Conservation (phyloP, 805 yeast genomes). For the Hanseniaspora pseudoguilliermondii region DNA sequence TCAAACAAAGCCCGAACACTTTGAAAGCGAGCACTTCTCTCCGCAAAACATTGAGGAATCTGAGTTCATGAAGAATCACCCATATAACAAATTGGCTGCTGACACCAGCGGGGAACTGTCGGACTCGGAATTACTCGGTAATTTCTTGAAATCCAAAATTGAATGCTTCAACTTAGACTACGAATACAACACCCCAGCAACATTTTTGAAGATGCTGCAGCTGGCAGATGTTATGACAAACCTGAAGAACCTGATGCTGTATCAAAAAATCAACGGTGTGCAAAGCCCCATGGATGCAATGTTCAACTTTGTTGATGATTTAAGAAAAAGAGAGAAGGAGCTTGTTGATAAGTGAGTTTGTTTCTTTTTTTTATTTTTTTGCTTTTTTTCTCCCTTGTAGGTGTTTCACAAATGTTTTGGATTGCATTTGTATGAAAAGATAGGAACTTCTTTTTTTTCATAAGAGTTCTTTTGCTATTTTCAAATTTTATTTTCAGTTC, state of each 20-base stretch:
- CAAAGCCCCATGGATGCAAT: constrained; percentile 46
- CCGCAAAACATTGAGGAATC: neutral
- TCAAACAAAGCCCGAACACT: neutral
- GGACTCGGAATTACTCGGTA: neutral
- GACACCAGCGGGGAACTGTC: neutral
- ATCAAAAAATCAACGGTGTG: constrained; percentile 36
- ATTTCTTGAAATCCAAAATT: neutral
- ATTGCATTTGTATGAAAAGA: neutral
- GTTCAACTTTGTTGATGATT: constrained; percentile 28
- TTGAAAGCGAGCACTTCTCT: neutral
- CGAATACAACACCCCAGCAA: constrained; percentile 43
- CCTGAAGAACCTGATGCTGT: constrained; percentile 51
- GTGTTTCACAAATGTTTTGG: neutral
- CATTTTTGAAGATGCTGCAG: constrained; percentile 58
- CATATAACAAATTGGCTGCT: neutral
- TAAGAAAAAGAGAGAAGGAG: constrained; percentile 15
- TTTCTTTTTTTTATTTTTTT: neutral
- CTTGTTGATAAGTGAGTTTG: neutral
- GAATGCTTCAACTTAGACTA: neutral
- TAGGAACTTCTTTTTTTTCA: too few species aligned
- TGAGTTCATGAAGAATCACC: constrained; percentile 3
- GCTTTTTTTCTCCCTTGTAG: neutral
- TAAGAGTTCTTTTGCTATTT: too few species aligned
- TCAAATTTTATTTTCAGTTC: neutral
- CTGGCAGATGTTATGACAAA: constrained; percentile 68